These are phyloP conservation scores for Naematelia aurantialba DNA, from an alignment of 768 basidiomycete species.

Conservation along the genomic window DNA sequence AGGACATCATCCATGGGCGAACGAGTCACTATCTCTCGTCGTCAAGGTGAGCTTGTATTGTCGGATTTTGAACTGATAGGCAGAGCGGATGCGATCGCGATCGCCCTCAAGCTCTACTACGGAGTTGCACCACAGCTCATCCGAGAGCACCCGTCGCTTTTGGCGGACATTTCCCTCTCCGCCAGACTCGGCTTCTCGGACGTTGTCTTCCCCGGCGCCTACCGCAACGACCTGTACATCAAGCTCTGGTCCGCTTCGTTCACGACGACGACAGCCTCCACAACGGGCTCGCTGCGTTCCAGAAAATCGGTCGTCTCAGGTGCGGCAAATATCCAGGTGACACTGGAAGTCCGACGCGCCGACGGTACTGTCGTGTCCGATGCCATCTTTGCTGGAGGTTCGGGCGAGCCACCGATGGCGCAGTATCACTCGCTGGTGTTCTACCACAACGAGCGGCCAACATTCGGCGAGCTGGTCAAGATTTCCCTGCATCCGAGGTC, in stretches of 20 bases:
- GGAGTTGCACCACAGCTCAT: slow-evolving; percentile 73
- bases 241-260: slow-evolving; percentile 96
- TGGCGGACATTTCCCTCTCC: slow-evolving; percentile 77
- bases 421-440: slow-evolving; percentile 90
- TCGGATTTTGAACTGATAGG: neutral
- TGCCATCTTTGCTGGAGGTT: slow-evolving; percentile 69
- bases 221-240: slow-evolving; percentile 92
- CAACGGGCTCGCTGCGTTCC: slow-evolving; percentile 33
- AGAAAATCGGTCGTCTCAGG: slow-evolving; percentile 30
- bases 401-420: slow-evolving; percentile 74
- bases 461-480: slow-evolving; percentile 90
- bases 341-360: slow-evolving; percentile 76
- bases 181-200: slow-evolving; percentile 90
- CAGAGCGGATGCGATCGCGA: slow-evolving; percentile 81
- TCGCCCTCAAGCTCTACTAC: slow-evolving; percentile 79
- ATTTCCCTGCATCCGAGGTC: slow-evolving; percentile 56
- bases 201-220: slow-evolving; percentile 86
- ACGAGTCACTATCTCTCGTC: slow-evolving; percentile 3
- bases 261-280: slow-evolving; percentile 50
- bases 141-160: slow-evolving; percentile 74
- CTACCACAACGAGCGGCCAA: slow-evolving; percentile 78
- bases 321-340: slow-evolving; percentile 74
- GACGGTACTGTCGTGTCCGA: slow-evolving; percentile 67
- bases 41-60: slow-evolving; percentile 22
- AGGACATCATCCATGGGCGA: slow-evolving; percentile 81